A percentile compares a stretch with the other conserved stretches of the same genome.
Evolutionary conservation across 352 stramenopile species (phyloP).

Genomic region (Pythium plurisporium): DNA sequence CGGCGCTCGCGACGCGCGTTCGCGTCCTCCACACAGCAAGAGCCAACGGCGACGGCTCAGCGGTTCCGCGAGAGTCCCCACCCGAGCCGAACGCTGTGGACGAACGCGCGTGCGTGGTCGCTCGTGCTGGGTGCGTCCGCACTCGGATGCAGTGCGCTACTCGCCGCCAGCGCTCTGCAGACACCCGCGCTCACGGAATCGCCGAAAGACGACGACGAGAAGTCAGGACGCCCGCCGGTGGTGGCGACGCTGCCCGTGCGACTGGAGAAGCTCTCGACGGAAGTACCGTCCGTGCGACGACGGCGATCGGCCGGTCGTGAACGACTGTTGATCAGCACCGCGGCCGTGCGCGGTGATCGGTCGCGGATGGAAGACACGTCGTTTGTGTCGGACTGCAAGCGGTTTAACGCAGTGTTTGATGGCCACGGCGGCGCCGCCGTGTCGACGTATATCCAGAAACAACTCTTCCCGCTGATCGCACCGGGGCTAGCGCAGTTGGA

Average conservation of each 20-base stretch:
- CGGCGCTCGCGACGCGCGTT: constrained; percentile 14
- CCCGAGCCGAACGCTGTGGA: background rate
- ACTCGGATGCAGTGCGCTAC: constrained; percentile 17
- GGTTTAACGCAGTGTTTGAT: constrained; percentile 81
- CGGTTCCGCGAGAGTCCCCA: too few relatives aligned
- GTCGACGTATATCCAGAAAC: constrained; percentile 56
- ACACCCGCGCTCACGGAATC: background rate
- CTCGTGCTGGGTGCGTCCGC: constrained; percentile 17
- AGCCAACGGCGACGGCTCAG: background rate
- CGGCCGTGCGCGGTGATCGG: constrained; percentile 68
- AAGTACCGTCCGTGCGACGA: constrained; percentile 3
- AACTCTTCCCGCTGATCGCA: constrained; percentile 53
- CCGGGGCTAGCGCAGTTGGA: constrained; percentile 42
- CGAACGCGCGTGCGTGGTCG: constrained; percentile 2
- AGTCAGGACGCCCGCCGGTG: background rate
- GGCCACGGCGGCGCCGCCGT: constrained; percentile 72
- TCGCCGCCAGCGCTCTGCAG: background rate
- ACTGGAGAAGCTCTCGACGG: background rate
- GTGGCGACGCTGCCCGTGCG: background rate
- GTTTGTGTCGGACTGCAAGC: constrained; percentile 76
- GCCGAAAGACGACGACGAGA: background rate
- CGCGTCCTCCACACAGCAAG: background rate
- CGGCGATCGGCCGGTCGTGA: constrained; percentile 19
- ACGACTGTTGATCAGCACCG: constrained; percentile 52
- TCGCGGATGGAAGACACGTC: constrained; percentile 82